A percentile compares a stretch with the other conserved stretches of the same genome.
phyloP scores from a whole-genome alignment of 2,329 filamentous ascomycete species.

The Exserohilum turcica region DNA sequence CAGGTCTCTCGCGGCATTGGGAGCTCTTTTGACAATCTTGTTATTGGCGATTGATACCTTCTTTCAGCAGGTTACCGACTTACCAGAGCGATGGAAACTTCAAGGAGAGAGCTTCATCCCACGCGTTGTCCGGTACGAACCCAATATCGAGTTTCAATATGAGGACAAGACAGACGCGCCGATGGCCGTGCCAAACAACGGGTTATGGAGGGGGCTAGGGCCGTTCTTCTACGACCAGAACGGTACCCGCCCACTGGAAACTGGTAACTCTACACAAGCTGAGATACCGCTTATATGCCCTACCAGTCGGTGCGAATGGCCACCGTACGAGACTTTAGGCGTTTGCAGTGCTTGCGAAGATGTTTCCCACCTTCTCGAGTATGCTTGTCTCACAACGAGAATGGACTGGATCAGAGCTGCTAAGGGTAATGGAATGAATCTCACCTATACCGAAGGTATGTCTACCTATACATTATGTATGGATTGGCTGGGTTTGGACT shows the following conservation, averaged over 20 bases:
- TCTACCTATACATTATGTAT: background rate
- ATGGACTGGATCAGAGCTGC: constrained; percentile 25
- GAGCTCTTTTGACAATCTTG: constrained; percentile 26
- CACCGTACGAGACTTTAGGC: constrained; percentile 25
- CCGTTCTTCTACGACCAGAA: constrained; percentile 27
- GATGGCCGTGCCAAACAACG: background rate
- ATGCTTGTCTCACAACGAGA: constrained; percentile 17
- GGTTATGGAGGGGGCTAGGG: background rate
- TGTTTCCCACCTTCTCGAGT: constrained; percentile 19
- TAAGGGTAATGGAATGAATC: constrained; percentile 1
- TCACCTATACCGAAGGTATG: constrained; percentile 9
- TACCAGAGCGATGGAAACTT: constrained; percentile 12
- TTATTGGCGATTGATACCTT: constrained; percentile 36
- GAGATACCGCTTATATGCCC: constrained; percentile 34
- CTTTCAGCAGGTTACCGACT: constrained; percentile 37
- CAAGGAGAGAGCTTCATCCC: constrained; percentile 22
- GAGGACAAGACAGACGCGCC: background rate
- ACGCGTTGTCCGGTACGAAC: constrained; percentile 9
- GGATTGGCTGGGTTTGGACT: background rate
- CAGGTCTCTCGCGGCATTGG: constrained; percentile 25
- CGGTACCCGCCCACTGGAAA: constrained; percentile 18
- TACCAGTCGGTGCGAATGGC: constrained; percentile 32
- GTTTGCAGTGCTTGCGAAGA: constrained; percentile 34
- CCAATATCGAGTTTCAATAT: background rate
- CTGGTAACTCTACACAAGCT: constrained; percentile 23